A percentile compares a stretch with the other conserved stretches of the same genome.
phyloP scores from a whole-genome alignment of 768 basidiomycete species.

The Calocybe cyanea region DNA sequence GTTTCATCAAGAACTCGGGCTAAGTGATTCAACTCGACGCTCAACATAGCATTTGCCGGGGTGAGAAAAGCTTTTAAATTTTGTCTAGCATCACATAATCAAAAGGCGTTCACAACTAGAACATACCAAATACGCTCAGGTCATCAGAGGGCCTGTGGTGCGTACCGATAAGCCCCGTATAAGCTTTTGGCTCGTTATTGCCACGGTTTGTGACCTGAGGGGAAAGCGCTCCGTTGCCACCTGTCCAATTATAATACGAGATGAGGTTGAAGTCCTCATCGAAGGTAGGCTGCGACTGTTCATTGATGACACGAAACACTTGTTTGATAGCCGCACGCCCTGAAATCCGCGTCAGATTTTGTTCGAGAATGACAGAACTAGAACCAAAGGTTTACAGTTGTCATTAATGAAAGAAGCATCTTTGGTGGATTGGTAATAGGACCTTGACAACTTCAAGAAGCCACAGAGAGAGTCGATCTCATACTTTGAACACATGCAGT shows the following conservation, averaged over 20 bases:
- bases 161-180: conserved; percentile 73
- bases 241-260: conserved; percentile 83
- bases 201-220: conserved; percentile 64
- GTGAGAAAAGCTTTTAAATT: conserved; percentile 58
- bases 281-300: conserved; percentile 72
- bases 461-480: conserved; percentile 78
- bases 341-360: conserved; percentile 22
- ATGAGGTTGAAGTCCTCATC: conserved; percentile 69
- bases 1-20: conserved; percentile 54
- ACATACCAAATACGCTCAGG: conserved; percentile 57
- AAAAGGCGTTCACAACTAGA: conserved; percentile 8
- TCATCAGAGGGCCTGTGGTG: conserved; percentile 79
- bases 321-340: conserved; percentile 67
- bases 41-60: conserved; percentile 81
- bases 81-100: background rate
- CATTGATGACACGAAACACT: conserved; percentile 72
- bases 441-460: conserved; percentile 73
- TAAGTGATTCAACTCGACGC: conserved; percentile 63
- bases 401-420: conserved; percentile 70
- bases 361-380: conserved; percentile 1
- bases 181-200: conserved; percentile 73
- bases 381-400: conserved; percentile 44
- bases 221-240: conserved; percentile 57
- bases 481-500: conserved; percentile 44
- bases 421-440: conserved; percentile 68